These are phyloP conservation scores for Thelephora terrestris DNA, from an alignment of 1,284 basidiomycete species.

Conservation along the genomic window DNA sequence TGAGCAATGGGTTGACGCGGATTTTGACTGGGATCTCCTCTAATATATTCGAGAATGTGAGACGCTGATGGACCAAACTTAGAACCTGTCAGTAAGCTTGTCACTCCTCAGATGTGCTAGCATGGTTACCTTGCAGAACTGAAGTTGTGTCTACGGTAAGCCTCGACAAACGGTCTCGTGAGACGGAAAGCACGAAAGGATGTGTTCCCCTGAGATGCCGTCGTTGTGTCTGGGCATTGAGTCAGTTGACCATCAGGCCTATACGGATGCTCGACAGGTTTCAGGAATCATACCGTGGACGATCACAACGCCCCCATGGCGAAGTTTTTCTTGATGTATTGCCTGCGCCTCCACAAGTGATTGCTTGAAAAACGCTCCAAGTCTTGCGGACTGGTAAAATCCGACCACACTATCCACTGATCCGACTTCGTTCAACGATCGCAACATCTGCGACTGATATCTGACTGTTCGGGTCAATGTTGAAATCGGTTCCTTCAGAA, in stretches of 20 bases:
- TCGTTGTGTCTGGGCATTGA: conserved; percentile 47
- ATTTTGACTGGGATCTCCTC: conserved; percentile 86
- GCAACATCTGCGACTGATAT: conserved; percentile 82
- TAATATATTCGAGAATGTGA: conserved; percentile 87
- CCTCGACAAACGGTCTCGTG: conserved; percentile 75
- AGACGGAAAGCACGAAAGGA: conserved; percentile 89
- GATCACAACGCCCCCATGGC: conserved; percentile 83
- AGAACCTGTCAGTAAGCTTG: conserved; percentile 3
- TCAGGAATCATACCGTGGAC: conserved; percentile 63
- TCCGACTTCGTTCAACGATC: conserved; percentile 84
- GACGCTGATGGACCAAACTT: conserved; percentile 77
- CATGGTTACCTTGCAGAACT: conserved; percentile 64
- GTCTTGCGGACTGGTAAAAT: conserved; percentile 87
- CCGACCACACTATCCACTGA: conserved; percentile 93
- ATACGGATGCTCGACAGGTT: neutral
- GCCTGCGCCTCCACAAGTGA: conserved; percentile 85
- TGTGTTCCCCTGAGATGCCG: conserved; percentile 77
- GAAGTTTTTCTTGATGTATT: conserved; percentile 67
- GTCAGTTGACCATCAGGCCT: neutral
- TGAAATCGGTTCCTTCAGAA: conserved; percentile 1
- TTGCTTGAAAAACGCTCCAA: conserved; percentile 90
- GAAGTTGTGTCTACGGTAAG: conserved; percentile 83
- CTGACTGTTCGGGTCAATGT: conserved; percentile 36
- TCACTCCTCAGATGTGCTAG: conserved; percentile 11
- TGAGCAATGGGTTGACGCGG: conserved; percentile 79